Evolutionary conservation across 768 basidiomycete genomes (phyloP).

Genomic region (Lenzites betulinus): DNA sequence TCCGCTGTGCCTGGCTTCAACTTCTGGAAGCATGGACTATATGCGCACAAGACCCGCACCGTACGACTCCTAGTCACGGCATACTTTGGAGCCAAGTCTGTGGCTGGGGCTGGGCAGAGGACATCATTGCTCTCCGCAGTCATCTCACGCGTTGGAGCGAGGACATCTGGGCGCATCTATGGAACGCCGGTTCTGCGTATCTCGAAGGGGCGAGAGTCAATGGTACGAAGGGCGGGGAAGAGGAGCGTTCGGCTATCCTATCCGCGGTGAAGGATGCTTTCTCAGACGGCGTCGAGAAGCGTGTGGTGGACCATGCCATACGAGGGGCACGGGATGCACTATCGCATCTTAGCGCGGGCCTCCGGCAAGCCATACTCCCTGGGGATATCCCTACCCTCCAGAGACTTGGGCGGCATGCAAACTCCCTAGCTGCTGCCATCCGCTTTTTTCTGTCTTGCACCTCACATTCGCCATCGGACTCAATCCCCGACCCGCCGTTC

Average conservation of each 20-base stretch:
- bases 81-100: conserved; percentile 86
- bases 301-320: conserved; percentile 27
- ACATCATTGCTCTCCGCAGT: conserved; percentile 45
- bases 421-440: conserved; percentile 48
- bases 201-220: conserved; percentile 79
- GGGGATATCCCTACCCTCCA: conserved; percentile 23
- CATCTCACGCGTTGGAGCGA: conserved; percentile 35
- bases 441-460: conserved; percentile 68
- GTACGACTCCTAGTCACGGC: conserved; percentile 82
- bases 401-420: conserved; percentile 38
- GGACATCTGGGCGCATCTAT: conserved; percentile 41
- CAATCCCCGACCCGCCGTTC: conserved; percentile 57
- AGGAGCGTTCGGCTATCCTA: conserved; percentile 50
- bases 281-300: conserved; percentile 32
- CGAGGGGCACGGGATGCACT: conserved; percentile 23
- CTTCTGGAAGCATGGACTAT: conserved; percentile 73
- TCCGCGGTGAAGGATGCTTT: conserved; percentile 44
- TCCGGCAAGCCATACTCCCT: conserved; percentile 12
- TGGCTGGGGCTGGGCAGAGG: conserved; percentile 75
- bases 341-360: conserved; percentile 10
- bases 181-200: conserved; percentile 66
- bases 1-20: conserved; percentile 54
- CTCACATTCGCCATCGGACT: conserved; percentile 42
- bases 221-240: conserved; percentile 61
- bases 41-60: conserved; percentile 90